Evolutionary conservation across 208 protist species (phyloP).

Genomic region (Tritrichomonas foetus): DNA sequence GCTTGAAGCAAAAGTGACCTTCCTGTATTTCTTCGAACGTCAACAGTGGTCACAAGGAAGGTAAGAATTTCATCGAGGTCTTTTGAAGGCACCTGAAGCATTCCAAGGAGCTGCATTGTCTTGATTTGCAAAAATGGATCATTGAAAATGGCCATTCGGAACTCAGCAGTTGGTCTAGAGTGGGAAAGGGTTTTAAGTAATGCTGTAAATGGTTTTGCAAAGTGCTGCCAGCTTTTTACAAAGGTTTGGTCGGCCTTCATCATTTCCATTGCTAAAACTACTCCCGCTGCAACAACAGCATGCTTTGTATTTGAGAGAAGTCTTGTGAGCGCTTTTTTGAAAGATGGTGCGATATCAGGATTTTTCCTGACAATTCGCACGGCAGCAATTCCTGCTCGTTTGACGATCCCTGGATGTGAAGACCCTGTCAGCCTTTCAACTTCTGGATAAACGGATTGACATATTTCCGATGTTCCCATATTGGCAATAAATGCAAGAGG

Average conservation of each 20-base stretch:
- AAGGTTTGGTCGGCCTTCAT: background rate
- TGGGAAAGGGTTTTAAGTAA: background rate
- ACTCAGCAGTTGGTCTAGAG: background rate
- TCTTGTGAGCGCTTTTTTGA: background rate
- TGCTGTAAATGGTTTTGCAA: background rate
- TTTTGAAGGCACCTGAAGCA: background rate
- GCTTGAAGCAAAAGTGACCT: background rate
- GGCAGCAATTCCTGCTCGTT: background rate
- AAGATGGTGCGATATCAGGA: background rate
- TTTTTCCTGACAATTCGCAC: background rate
- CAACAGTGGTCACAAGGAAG: background rate
- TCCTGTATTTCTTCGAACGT: background rate
- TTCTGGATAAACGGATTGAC: background rate
- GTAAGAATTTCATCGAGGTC: background rate
- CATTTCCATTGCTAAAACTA: background rate
- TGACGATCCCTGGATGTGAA: background rate
- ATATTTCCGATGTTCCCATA: background rate
- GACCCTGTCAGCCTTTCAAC: background rate
- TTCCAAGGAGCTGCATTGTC: background rate
- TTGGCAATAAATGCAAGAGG: background rate
- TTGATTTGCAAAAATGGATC: conserved; percentile 36
- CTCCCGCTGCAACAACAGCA: background rate
- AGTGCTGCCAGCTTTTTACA: background rate
- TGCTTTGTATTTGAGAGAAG: background rate
- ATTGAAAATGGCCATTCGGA: background rate